phyloP scores from a whole-genome alignment of 352 stramenopile species.

The Phytopythium montanum region DNA sequence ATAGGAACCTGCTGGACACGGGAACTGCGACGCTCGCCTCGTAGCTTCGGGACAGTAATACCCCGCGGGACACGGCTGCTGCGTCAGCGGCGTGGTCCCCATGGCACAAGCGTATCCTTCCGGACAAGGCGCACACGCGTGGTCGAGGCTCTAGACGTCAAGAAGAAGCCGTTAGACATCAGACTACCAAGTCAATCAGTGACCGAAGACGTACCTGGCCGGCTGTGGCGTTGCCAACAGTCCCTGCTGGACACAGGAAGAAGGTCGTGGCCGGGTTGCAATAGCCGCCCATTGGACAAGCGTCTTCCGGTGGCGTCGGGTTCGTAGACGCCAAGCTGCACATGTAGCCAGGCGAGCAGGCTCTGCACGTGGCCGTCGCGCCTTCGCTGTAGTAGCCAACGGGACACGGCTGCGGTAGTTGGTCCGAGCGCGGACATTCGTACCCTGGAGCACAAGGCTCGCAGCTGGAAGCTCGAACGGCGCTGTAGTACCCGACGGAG shows the following conservation, averaged over 20 bases:
- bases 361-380: conserved; percentile 53
- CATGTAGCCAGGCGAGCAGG: conserved; percentile 72
- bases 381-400: conserved; percentile 88
- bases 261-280: conserved; percentile 85
- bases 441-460: conserved; percentile 73
- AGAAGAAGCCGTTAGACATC: not conserved
- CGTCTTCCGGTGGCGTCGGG: conserved; percentile 74
- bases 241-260: conserved; percentile 84
- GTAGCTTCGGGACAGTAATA: conserved; percentile 75
- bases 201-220: conserved; percentile 42
- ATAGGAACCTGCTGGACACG: conserved; percentile 87
- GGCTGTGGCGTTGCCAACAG: conserved; percentile 79
- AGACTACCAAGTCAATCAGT: not conserved
- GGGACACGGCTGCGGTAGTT: conserved; percentile 73
- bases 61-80: conserved; percentile 54
- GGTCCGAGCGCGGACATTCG: conserved; percentile 71
- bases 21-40: conserved; percentile 56
- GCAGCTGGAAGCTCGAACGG: conserved; percentile 63
- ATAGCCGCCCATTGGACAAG: conserved; percentile 88
- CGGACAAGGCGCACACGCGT: conserved; percentile 71
- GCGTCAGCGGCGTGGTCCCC: conserved; percentile 59
- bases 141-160: conserved; percentile 54
- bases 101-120: conserved; percentile 80
- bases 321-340: conserved; percentile 73
- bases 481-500: conserved; percentile 76